Evolutionary conservation across 2,329 filamentous ascomycete species (phyloP), one percentile per base, ranked within the genome.

Genomic region (Dichotomopilus funicola): DNA sequence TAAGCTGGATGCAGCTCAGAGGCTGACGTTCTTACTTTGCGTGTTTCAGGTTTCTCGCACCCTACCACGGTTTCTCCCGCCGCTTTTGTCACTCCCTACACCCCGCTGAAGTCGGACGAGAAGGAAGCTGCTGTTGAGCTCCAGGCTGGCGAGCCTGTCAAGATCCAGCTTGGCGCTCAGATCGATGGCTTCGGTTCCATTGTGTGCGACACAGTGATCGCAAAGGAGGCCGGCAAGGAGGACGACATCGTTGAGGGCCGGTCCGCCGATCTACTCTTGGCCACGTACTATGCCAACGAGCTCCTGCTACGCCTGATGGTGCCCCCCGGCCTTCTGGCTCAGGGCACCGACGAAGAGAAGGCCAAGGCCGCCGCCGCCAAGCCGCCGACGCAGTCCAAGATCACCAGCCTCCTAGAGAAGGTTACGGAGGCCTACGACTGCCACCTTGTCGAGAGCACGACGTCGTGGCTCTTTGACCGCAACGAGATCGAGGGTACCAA

Each of bases 111-210:
- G 64, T 85, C 91, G 62, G 94, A 99, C 68, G 79, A 87, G 71
- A 84, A 87, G 70, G 94, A 99, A 78, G 89, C 92, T 59, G 82
- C 80, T 56, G 79, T 81, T 49, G 84, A 86, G 67, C 80, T 99
- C 65, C 89, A 96, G 77, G 81, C 86, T 51, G 88, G 86, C 60
- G 94, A 99, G 77, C 76, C 89, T 59, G 82, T 96, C 75, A 99
- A 99, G 83, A 94, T 99, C 71, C 94, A 99, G 77, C 84, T 99
- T n/a, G 94, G 94, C 68, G 94, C 94, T 51, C 94, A 99, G 77
- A 96, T 99, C 62, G 90, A 97, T 75, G 94, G 94, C 53, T 95
- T 97, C 69, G 91, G 90, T 65, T 88, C 92, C 64, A 96, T 99
- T 70, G 89, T 96, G 65, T 96, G 94, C 76, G 88, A 96, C 74